Conservation (phyloP, 1,284 basidiomycete genomes). For the Veloporphyrellus conicus region DNA sequence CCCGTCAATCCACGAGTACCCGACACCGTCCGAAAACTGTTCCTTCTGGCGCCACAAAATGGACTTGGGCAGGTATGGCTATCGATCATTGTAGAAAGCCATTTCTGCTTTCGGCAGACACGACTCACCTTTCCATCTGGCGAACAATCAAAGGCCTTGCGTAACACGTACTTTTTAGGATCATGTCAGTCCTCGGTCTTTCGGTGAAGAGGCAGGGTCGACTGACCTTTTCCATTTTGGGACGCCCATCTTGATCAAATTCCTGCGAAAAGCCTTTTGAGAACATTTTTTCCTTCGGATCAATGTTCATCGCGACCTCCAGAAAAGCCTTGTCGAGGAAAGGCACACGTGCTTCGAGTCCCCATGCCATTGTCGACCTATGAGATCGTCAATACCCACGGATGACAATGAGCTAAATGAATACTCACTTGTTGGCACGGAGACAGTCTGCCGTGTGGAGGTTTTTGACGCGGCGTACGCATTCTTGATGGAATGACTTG, state of each 20-base stretch:
- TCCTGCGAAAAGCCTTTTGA: slow-evolving; percentile 75
- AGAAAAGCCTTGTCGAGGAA: slow-evolving; percentile 98
- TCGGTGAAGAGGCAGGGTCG: neutral
- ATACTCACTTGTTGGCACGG: slow-evolving; percentile 88
- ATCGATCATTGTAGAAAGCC: neutral
- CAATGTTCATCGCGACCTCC: slow-evolving; percentile 89
- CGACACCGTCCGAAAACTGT: slow-evolving; percentile 98
- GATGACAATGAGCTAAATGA: slow-evolving; percentile 2
- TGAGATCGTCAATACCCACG: slow-evolving; percentile 3
- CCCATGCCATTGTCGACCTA: slow-evolving; percentile 99
- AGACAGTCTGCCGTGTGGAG: slow-evolving; percentile 97
- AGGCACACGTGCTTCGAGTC: slow-evolving; percentile 96
- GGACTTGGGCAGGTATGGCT: slow-evolving; percentile 91
- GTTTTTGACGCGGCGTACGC: slow-evolving; percentile 94
- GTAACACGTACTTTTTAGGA: slow-evolving; percentile 86
- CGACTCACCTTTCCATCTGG: slow-evolving; percentile 72
- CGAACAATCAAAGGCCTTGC: slow-evolving; percentile 93
- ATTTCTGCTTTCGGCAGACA: neutral
- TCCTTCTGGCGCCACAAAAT: slow-evolving; percentile 99
- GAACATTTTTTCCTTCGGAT: slow-evolving; percentile 89
- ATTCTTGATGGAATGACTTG: slow-evolving; percentile 92
- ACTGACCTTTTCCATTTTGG: slow-evolving; percentile 88
- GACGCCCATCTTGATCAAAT: slow-evolving; percentile 79
- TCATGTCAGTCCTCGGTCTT: slow-evolving; percentile 10
- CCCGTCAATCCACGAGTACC: slow-evolving; percentile 99